phyloP scores from a whole-genome alignment of 345 rosid species.

The Bruguiera gymnorhiza region DNA sequence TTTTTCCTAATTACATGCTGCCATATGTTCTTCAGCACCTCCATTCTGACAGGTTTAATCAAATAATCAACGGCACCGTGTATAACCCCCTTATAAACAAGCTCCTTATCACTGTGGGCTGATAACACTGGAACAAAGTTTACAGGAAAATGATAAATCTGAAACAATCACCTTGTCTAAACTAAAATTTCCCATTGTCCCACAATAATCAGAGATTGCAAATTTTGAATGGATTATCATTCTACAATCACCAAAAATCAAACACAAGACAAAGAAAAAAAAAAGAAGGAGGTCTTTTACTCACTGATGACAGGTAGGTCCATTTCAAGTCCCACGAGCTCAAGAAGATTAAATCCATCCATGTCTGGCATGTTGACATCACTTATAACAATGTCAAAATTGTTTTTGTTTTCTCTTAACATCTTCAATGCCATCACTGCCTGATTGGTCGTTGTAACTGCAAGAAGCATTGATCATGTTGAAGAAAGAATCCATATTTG shows the following conservation, averaged over 20 bases:
- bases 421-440: slow-evolving; percentile 51
- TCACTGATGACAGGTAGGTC: slow-evolving; percentile 84
- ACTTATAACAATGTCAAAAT: slow-evolving; percentile 64
- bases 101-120: slow-evolving; percentile 66
- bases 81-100: slow-evolving; percentile 77
- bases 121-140: slow-evolving; percentile 68
- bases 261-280: background rate
- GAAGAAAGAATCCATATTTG: slow-evolving; percentile 6
- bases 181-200: background rate
- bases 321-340: slow-evolving; percentile 81
- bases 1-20: slow-evolving; percentile 79
- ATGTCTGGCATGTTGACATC: slow-evolving; percentile 85
- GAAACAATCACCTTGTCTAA: background rate
- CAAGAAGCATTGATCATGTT: slow-evolving; percentile 14
- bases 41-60: slow-evolving; percentile 76
- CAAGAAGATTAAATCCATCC: slow-evolving; percentile 80
- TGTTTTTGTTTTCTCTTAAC: slow-evolving; percentile 54
- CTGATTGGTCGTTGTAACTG: slow-evolving; percentile 63
- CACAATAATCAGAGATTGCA: background rate
- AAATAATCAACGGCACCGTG: slow-evolving; percentile 93
- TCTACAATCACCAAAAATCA: background rate
- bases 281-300: slow-evolving; percentile 8
- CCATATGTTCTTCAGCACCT: slow-evolving; percentile 94
- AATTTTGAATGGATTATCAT: slow-evolving; percentile 11
- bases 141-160: background rate